A percentile compares a stretch with the other conserved stretches of the same genome.
Conservation (phyloP, 2,329 filamentous ascomycete species). For the Neophaeococcomyces mojaviensis region DNA sequence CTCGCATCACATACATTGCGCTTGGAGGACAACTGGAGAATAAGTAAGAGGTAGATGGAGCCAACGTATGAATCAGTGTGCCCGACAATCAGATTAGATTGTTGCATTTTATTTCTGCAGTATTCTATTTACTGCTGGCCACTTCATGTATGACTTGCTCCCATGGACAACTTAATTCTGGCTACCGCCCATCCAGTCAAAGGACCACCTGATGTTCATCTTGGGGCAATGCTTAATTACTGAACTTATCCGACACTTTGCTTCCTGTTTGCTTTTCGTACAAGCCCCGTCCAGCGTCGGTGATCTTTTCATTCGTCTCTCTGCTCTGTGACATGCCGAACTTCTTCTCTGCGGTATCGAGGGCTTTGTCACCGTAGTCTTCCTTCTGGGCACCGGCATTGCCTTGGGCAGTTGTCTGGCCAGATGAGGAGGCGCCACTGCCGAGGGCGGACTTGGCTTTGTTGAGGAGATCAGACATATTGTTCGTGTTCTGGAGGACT, state of each 20-base stretch:
- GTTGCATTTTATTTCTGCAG: too few relatives aligned
- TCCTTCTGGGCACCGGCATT: constrained; percentile 2
- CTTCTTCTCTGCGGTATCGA: constrained; percentile 8
- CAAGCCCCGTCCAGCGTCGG: constrained; percentile 4
- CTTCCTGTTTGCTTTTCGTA: constrained; percentile 10
- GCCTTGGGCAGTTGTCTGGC: neutral
- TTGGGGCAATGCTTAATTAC: too few relatives aligned
- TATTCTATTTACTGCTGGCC: too few relatives aligned
- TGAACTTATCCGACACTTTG: constrained; percentile 6
- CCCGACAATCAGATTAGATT: too few relatives aligned
- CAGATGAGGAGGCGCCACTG: neutral
- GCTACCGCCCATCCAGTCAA: too few relatives aligned
- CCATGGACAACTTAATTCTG: too few relatives aligned
- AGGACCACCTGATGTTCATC: too few relatives aligned
- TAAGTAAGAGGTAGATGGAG: too few relatives aligned
- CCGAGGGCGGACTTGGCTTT: constrained; percentile 7
- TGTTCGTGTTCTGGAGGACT: neutral
- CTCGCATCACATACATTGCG: too few relatives aligned
- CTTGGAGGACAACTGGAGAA: too few relatives aligned
- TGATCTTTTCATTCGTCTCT: constrained; percentile 11
- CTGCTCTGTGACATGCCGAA: constrained; percentile 3
- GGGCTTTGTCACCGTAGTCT: constrained; percentile 12
- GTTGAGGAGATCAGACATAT: constrained; percentile 6
- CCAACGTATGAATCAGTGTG: too few relatives aligned
- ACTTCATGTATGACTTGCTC: too few relatives aligned